Conservation (phyloP, 1,284 basidiomycete genomes). For the Ceratobasidium sp. region DNA sequence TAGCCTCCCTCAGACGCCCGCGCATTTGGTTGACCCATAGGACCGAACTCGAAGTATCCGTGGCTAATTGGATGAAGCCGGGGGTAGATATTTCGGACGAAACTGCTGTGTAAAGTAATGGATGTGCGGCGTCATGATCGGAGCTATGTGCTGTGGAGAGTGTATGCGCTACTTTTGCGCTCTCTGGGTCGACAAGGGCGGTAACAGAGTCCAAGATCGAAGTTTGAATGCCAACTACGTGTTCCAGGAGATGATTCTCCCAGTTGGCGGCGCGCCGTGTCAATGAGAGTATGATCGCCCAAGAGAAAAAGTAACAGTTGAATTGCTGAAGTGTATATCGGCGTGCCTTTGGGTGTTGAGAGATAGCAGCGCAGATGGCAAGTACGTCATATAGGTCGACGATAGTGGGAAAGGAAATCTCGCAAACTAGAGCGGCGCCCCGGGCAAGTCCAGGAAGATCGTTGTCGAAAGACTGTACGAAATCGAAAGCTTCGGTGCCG, state of each 20-base stretch:
- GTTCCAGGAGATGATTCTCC: background rate
- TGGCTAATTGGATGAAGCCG: background rate
- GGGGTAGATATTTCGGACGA: background rate
- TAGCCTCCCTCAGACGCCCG: background rate
- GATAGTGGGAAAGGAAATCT: background rate
- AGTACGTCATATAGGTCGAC: background rate
- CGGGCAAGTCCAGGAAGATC: no score
- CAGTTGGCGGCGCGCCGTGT: background rate
- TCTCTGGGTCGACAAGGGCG: background rate
- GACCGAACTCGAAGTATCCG: background rate
- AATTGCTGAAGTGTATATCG: slow-evolving; percentile 18
- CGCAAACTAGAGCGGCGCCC: no score
- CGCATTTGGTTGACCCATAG: background rate
- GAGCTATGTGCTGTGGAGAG: background rate
- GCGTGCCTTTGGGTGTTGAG: background rate
- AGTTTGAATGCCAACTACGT: background rate
- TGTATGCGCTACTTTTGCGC: background rate
- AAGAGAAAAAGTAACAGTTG: slow-evolving; percentile 25
- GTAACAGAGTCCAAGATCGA: background rate
- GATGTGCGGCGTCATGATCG: background rate
- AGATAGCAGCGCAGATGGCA: background rate
- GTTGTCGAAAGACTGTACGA: background rate
- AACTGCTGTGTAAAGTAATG: background rate
- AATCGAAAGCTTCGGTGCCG: slow-evolving; percentile 5
- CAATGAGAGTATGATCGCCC: background rate